Evolutionary conservation across 129 eudicot genomes (phyloP).

Genomic region (Helianthus annuus): HanXRQr2.0-SUNRISE NC_035449.2:13344209-13344708

Average conservation of each 20-base stretch:
- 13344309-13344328: neutral
- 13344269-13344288: neutral
- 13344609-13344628: too few species aligned
- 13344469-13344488: too few species aligned
- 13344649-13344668: too few species aligned
- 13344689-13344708: too few species aligned
- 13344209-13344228: neutral
- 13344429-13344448: neutral
- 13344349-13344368: slow-evolving; percentile 33
- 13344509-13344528: too few species aligned
- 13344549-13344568: too few species aligned
- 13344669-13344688: too few species aligned
- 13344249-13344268: slow-evolving; percentile 7
- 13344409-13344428: slow-evolving; percentile 9
- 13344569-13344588: too few species aligned
- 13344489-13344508: too few species aligned
- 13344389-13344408: slow-evolving; percentile 4
- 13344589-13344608: too few species aligned
- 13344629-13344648: too few species aligned
- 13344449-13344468: neutral
- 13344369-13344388: slow-evolving; percentile 22
- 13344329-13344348: slow-evolving; percentile 18
- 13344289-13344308: neutral
- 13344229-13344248: neutral
- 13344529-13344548: too few species aligned